Base-by-base conservation (phyloP, 1,284 basidiomycete genomes). In the Pyrrhoderma noxium region DNA sequence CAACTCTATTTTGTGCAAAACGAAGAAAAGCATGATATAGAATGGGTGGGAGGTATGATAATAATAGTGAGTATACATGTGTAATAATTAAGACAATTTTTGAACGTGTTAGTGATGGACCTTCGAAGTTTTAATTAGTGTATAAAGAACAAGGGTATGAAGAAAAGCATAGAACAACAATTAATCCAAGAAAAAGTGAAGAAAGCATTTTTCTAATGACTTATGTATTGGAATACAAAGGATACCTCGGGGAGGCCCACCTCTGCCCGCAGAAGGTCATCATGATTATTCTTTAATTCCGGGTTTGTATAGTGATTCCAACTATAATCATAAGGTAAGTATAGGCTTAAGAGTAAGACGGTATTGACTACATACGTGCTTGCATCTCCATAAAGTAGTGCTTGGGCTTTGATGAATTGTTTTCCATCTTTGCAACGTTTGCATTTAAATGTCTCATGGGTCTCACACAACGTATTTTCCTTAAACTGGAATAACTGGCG, bases 361-460 rank as follows among this genome's bases (percentile, higher is more conserved):
- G 22, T 5, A 50, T 42, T 42, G 7, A 57, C 48, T 25, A 36
- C 92, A 61, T 75, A 93, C 90, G 93, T 93, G 85, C 91, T 95
- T 5, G 91, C 91, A 66, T 99, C 95, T 34, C 96, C 96, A 60
- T 99, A 99, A 16, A 99, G 68, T 64, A 99, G 67, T 0, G 91
- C 93, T 0, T 82, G 80, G 2, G 91, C 76, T 66, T 95, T 96
- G 63, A 82, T 74, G 42, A 78, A 66, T 67, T 99, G 95, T 62
- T 80, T 87, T 19, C 92, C 94, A 56, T 90, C 76, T 66, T 80
- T 86, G 71, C 96, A 99, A 27, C 94, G 79, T 68, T 93, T 94
- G 71, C 94, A 98, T 69, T 98, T 99, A 80, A 93, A 96, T 3
- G 91, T 93, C 63, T 96, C 93, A 62, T 99, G 96, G 31, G 95